These are phyloP conservation scores for Kickxella alabastrina DNA, from an alignment of 192 early-diverging fungal species.

Conservation along the genomic window DNA sequence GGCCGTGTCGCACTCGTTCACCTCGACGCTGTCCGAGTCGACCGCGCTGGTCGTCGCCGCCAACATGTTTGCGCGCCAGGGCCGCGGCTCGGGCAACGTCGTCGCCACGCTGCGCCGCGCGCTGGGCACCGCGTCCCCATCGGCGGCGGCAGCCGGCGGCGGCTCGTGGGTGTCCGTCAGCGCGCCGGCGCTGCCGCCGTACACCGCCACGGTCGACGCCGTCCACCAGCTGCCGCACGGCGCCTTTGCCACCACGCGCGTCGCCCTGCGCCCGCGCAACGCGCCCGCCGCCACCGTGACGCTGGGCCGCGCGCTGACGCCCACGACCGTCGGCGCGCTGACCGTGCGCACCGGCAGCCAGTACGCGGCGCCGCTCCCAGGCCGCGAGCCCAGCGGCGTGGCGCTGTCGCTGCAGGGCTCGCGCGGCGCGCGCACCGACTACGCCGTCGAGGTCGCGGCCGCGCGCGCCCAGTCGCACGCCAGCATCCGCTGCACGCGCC, in stretches of 20 bases:
- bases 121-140: constrained; percentile 53
- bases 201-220: constrained; percentile 61
- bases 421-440: constrained; percentile 1
- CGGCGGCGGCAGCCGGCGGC: constrained; percentile 52
- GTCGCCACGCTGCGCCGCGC: constrained; percentile 75
- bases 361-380: constrained; percentile 9
- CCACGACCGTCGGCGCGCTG: constrained; percentile 65
- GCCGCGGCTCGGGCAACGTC: constrained; percentile 70
- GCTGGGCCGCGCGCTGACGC: constrained; percentile 61
- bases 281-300: constrained; percentile 64
- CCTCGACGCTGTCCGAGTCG: constrained; percentile 54
- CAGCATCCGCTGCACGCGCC: constrained; percentile 9
- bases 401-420: constrained; percentile 6
- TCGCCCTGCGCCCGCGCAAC: constrained; percentile 53
- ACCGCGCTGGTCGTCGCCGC: constrained; percentile 56
- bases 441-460: constrained; percentile 11
- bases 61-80: constrained; percentile 59
- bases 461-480: constrained; percentile 15
- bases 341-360: constrained; percentile 69
- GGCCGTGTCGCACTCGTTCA: constrained; percentile 57
- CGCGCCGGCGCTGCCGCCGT: constrained; percentile 52
- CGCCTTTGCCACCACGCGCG: constrained; percentile 7
- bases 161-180: constrained; percentile 58
- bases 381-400: constrained; percentile 20
- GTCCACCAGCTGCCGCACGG: constrained; percentile 18